Conservation (phyloP, 2,329 filamentous ascomycete species). For the Claviceps maximensis region DNA sequence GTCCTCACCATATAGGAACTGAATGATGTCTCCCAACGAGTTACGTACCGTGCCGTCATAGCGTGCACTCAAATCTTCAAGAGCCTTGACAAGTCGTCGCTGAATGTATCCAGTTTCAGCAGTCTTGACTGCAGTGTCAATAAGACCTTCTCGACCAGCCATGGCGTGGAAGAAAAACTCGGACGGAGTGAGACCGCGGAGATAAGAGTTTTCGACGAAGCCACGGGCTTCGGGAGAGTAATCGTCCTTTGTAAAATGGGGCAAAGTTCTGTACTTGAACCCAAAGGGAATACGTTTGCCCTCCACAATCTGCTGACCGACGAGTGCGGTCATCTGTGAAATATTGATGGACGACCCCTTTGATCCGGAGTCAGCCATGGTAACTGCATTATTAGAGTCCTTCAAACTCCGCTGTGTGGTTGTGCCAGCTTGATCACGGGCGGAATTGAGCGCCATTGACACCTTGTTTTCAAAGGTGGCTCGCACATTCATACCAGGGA, state of each 20-base stretch:
- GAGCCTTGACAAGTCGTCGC: constrained; percentile 90
- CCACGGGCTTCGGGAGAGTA: constrained; percentile 95
- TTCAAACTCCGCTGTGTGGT: constrained; percentile 86
- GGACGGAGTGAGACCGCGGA: constrained; percentile 84
- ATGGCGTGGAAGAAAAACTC: constrained; percentile 99
- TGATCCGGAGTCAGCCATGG: constrained; percentile 92
- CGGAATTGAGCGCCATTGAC: constrained; percentile 83
- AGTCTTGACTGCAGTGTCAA: constrained; percentile 98
- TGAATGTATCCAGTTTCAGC: constrained; percentile 99
- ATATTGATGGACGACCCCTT: constrained; percentile 99
- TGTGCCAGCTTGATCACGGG: constrained; percentile 92
- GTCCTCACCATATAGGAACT: constrained; percentile 96
- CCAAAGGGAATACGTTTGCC: constrained; percentile 98
- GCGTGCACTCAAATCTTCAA: constrained; percentile 94
- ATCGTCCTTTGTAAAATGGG: constrained; percentile 98
- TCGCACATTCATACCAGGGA: constrained; percentile 96
- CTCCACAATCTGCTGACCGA: constrained; percentile 96
- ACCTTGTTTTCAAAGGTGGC: constrained; percentile 98
- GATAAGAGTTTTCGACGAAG: constrained; percentile 97
- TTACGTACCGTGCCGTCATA: constrained; percentile 97
- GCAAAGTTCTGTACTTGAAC: constrained; percentile 94
- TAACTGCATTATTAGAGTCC: constrained; percentile 89
- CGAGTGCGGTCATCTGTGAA: constrained; percentile 96
- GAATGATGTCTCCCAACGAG: constrained; percentile 88
- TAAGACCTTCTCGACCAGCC: constrained; percentile 99